Evolutionary conservation across 2,329 filamentous ascomycete genomes (phyloP).

Genomic region (Dactylellina haptotyla): DNA sequence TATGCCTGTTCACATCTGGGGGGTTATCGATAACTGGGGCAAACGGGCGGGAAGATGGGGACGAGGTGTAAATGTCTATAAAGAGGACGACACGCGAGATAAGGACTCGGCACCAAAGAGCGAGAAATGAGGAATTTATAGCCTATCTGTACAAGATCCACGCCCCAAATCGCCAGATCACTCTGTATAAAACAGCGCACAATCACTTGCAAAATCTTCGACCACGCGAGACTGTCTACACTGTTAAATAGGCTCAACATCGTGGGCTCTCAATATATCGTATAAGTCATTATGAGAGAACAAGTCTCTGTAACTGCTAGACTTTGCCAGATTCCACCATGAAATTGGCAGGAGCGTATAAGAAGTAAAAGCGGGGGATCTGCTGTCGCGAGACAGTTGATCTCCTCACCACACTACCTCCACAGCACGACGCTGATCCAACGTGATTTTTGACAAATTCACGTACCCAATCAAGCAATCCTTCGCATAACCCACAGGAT

Average conservation of each 20-base stretch:
- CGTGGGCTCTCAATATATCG: conserved; percentile 33
- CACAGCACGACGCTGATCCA: conserved; percentile 36
- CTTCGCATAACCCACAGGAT: conserved; percentile 6
- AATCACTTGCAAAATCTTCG: not conserved
- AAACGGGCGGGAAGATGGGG: conserved; percentile 51
- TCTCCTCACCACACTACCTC: conserved; percentile 29
- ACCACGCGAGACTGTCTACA: conserved; percentile 41
- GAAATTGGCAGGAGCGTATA: conserved; percentile 36
- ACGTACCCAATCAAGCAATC: not conserved
- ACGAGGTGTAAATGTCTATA: conserved; percentile 52
- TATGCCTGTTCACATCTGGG: conserved; percentile 45
- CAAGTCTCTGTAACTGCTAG: conserved; percentile 15
- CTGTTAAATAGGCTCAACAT: conserved; percentile 30
- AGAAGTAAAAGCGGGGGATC: conserved; percentile 33
- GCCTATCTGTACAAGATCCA: not conserved
- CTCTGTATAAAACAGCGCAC: conserved; percentile 1
- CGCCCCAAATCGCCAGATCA: not conserved
- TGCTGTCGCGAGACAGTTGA: conserved; percentile 33
- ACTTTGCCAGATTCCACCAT: conserved; percentile 11
- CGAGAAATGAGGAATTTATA: conserved; percentile 49
- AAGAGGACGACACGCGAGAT: conserved; percentile 51
- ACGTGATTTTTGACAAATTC: conserved; percentile 26
- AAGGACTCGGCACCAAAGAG: conserved; percentile 28
- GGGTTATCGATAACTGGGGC: conserved; percentile 45
- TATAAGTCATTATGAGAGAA: conserved; percentile 49